Conservation (phyloP, 345 rosid genomes). For the Angophora floribunda region DNA sequence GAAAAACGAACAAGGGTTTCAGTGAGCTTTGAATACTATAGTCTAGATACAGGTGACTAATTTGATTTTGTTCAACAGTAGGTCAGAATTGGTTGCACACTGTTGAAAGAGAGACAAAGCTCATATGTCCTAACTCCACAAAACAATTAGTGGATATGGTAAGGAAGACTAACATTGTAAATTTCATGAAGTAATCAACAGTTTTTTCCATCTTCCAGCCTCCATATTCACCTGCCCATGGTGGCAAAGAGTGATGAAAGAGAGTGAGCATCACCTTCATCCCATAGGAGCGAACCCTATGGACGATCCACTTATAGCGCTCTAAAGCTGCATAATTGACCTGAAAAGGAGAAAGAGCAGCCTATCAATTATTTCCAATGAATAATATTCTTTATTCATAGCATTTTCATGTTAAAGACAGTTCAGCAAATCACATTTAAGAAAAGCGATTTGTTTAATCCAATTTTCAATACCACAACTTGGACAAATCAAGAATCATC, state of each 20-base stretch:
- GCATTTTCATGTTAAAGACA: neutral
- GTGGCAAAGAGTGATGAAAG: constrained; percentile 94
- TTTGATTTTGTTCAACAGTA: neutral
- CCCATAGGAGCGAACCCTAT: constrained; percentile 66
- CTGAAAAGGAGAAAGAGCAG: constrained; percentile 8
- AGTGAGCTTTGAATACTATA: neutral
- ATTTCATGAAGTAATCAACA: constrained; percentile 74
- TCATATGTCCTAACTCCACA: neutral
- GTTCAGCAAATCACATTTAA: neutral
- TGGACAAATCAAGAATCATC: neutral
- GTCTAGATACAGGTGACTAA: neutral
- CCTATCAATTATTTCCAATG: neutral
- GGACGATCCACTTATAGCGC: constrained; percentile 81
- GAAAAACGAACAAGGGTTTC: neutral
- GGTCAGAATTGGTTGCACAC: neutral
- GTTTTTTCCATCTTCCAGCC: constrained; percentile 98
- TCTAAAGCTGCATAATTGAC: constrained; percentile 84
- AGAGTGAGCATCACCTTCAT: constrained; percentile 98
- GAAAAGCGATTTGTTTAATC: neutral
- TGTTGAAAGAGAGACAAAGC: neutral
- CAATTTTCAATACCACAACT: neutral
- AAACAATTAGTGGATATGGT: neutral
- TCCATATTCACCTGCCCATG: constrained; percentile 96
- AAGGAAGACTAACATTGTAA: constrained; percentile 49
- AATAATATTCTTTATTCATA: neutral